Conservation (phyloP, 1,284 basidiomycete species). For the Abortiporus biennis region DNA sequence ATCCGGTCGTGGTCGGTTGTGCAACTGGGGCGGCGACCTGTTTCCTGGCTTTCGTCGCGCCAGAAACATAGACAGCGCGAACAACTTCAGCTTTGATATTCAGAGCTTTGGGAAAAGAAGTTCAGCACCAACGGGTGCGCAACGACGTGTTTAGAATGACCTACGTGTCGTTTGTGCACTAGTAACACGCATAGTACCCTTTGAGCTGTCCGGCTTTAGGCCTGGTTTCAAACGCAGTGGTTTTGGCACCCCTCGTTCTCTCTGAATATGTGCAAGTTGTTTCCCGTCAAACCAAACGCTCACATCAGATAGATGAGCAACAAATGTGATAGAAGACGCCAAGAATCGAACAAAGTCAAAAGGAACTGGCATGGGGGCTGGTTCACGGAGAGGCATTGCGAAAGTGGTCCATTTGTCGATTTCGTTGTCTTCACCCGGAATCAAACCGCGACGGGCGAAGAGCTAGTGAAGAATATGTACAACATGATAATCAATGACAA, state of each 20-base stretch:
- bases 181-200: constrained; percentile 62
- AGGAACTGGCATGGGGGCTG: constrained; percentile 73
- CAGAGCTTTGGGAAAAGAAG: constrained; percentile 43
- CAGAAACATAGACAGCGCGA: constrained; percentile 74
- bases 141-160: background rate
- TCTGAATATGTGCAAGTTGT: constrained; percentile 71
- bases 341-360: constrained; percentile 91
- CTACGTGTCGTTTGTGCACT: constrained; percentile 61
- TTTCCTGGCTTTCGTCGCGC: constrained; percentile 36
- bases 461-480: constrained; percentile 36
- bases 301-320: constrained; percentile 75
- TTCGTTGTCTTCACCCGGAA: constrained; percentile 36
- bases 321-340: constrained; percentile 92
- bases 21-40: background rate
- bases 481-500: background rate
- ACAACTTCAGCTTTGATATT: constrained; percentile 81
- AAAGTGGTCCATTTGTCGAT: constrained; percentile 80
- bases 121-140: background rate
- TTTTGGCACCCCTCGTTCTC: constrained; percentile 57
- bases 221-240: constrained; percentile 50
- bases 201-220: constrained; percentile 41
- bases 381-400: constrained; percentile 85
- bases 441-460: constrained; percentile 69
- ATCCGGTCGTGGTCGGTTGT: constrained; percentile 26
- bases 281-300: constrained; percentile 78